A percentile compares a stretch with the other conserved stretches of the same genome.
These are phyloP conservation scores for Pichia phayaonensis DNA, from an alignment of 805 yeast species.

Conservation along the genomic window DNA sequence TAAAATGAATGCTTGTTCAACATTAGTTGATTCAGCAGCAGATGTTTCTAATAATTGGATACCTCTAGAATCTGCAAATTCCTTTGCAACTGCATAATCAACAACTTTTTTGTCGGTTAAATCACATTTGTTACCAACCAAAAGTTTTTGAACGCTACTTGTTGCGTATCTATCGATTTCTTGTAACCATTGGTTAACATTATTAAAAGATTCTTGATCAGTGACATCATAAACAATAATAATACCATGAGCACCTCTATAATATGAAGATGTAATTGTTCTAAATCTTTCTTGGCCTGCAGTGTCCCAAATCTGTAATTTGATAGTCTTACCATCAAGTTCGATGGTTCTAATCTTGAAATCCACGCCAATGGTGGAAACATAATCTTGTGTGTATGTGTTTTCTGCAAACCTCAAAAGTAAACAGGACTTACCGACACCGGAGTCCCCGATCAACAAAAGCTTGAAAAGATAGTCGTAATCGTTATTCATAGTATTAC, in stretches of 20 bases:
- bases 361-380: constrained; percentile 97
- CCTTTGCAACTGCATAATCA: constrained; percentile 92
- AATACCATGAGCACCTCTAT: constrained; percentile 98
- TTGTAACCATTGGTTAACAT: constrained; percentile 97
- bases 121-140: constrained; percentile 96
- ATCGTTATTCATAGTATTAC: constrained; percentile 64
- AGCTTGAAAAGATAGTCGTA: constrained; percentile 97
- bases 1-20: constrained; percentile 96
- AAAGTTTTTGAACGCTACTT: constrained; percentile 89
- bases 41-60: constrained; percentile 95
- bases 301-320: constrained; percentile 98
- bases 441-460: constrained; percentile 94
- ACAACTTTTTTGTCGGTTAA: constrained; percentile 90
- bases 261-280: constrained; percentile 94
- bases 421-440: constrained; percentile 96
- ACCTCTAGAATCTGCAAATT: constrained; percentile 91
- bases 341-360: constrained; percentile 86
- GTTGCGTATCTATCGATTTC: constrained; percentile 98
- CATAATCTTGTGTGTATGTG: constrained; percentile 93
- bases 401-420: constrained; percentile 94
- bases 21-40: constrained; percentile 91
- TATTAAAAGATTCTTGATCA: constrained; percentile 92
- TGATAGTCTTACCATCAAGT: constrained; percentile 93
- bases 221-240: constrained; percentile 97
- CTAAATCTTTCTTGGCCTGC: constrained; percentile 99